Evolutionary conservation across 2,329 filamentous ascomycete species (phyloP), one percentile per base, ranked within the genome.

Genomic region (Fusarium temperatum): DNA sequence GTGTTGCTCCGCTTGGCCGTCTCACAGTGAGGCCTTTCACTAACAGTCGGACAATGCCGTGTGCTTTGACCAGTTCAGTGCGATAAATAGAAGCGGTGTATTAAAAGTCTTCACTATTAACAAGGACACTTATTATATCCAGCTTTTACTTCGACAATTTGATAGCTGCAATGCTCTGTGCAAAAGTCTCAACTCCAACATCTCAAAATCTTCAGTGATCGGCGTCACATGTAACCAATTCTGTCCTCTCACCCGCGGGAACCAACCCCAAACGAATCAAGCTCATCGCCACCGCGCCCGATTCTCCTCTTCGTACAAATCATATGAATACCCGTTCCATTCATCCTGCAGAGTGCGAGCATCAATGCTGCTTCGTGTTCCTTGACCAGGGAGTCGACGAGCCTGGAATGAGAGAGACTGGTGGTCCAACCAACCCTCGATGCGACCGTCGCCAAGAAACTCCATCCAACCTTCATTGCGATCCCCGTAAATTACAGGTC

Each of bases 391-490:
- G 0, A 73, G 0, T 6, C 82, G 69, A 2, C 54, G 30, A 8
- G 76, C 82, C 3, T 67, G 50, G 39, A 85, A 84, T 0, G 51
- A 42, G 13, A 84, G 63, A 1, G 51, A 22, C 67, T 77, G 73
- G n/a, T n/a, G 74, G 18, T 79, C 75, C 13, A 84, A 9, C 42
- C 63, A 28, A 18, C 82, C 83, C 20, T 81, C 68, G 22, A 86
- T 77, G 2, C 72, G 68, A 7, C 84, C 84, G 36, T 77, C 78
- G 9, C 84, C 83, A 3, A 84, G 60, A 38, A 86, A 85, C 30
- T 63, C 76, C 39, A 85, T 75, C 66, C 72, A 81, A 51, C 83
- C 83, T 0, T 48, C 5, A 38, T 83, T 72, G 6, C 45, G 15
- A 15, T 82, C 58, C 4, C 79, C 80, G 28, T 78, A 77, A 0